Conservation (phyloP, 148 eudicot species). For the Spergularia bocconei region DNA sequence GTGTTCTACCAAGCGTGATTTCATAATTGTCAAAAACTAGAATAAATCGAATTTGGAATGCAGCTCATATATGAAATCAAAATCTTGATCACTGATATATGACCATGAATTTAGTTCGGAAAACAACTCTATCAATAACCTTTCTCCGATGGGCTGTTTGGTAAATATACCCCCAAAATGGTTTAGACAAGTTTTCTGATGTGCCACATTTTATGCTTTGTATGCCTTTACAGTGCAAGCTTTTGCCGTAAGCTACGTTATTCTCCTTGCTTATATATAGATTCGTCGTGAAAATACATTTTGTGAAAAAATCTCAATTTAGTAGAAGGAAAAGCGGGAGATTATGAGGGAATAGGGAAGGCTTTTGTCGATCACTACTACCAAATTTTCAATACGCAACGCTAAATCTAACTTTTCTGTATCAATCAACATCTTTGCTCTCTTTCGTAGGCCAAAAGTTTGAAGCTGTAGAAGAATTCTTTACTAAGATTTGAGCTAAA, state of each 20-base stretch:
- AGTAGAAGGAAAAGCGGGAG: constrained; percentile 45
- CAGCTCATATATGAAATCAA: no score
- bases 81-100: no score
- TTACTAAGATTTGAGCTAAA: constrained; percentile 51
- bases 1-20: no score
- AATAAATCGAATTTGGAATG: no score
- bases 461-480: constrained; percentile 49
- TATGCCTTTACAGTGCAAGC: no score
- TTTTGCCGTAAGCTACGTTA: constrained; percentile 27
- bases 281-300: neutral
- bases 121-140: no score
- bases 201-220: constrained; percentile 14
- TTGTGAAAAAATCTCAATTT: neutral
- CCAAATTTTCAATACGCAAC: constrained; percentile 56
- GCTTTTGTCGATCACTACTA: constrained; percentile 80
- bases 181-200: neutral
- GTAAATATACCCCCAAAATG: neutral
- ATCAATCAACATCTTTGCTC: constrained; percentile 65
- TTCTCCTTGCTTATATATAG: constrained; percentile 17
- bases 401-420: constrained; percentile 48
- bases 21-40: no score
- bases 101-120: no score
- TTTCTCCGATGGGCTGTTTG: neutral
- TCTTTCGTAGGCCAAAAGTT: constrained; percentile 66
- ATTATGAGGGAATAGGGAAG: constrained; percentile 53